Evolutionary conservation across 305 asterid genomes (phyloP).

Genomic region (Fraxinus sp.): DNA sequence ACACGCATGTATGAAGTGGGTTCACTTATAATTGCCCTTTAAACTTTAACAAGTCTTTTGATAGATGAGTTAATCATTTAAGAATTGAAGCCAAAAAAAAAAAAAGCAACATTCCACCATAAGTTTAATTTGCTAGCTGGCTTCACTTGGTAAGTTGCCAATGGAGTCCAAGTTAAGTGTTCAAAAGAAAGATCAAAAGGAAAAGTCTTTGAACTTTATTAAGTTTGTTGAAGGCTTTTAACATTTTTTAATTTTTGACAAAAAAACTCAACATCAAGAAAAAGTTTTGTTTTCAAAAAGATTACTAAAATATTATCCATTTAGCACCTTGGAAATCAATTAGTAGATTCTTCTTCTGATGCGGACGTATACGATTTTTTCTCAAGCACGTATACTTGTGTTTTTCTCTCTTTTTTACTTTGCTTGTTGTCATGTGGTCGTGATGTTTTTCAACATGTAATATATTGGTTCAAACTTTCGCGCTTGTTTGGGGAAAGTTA

Average conservation of each 20-base stretch:
- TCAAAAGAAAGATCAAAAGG: neutral
- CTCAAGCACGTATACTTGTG: neutral
- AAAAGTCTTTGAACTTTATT: neutral
- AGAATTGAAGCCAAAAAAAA: neutral
- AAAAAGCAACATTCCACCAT: neutral
- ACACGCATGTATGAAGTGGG: neutral
- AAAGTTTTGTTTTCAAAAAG: neutral
- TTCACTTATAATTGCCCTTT: neutral
- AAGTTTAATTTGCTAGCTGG: slow-evolving; percentile 1
- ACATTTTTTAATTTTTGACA: neutral
- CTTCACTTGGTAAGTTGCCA: neutral
- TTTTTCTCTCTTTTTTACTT: neutral
- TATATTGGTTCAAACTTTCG: neutral
- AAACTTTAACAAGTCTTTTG: neutral
- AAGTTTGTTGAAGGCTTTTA: neutral
- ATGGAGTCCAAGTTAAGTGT: neutral
- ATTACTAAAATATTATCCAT: neutral
- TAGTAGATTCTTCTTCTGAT: neutral
- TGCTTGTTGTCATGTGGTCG: neutral
- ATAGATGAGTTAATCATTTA: slow-evolving; percentile 4
- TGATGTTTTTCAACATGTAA: neutral
- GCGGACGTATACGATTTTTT: neutral
- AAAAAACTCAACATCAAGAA: neutral
- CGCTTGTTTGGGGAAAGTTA: neutral
- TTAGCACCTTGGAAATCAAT: neutral